phyloP scores from a whole-genome alignment of 1,284 basidiomycete species.

The Pisolithus thermaeus region DNA sequence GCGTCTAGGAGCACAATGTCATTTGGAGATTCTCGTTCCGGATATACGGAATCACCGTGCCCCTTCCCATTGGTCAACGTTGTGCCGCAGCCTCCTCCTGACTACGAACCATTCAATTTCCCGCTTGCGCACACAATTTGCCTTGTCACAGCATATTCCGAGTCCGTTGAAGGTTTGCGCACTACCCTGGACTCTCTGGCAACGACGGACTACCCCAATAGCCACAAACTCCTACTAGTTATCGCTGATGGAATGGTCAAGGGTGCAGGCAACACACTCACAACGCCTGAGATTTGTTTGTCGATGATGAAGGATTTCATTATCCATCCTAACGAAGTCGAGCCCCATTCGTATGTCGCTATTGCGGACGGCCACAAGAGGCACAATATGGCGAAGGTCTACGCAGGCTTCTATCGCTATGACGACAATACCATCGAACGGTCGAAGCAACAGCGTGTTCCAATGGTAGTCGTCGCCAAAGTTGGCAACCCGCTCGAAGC shows the following conservation, averaged over 20 bases:
- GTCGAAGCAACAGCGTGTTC: conserved; percentile 95
- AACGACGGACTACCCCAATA: conserved; percentile 98
- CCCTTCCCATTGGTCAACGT: conserved; percentile 92
- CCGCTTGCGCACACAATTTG: conserved; percentile 92
- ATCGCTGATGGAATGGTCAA: conserved; percentile 99
- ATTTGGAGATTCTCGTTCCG: conserved; percentile 44
- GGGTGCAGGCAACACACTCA: conserved; percentile 82
- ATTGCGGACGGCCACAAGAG: conserved; percentile 99
- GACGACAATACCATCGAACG: conserved; percentile 88
- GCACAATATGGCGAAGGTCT: conserved; percentile 99
- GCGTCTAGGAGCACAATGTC: conserved; percentile 83
- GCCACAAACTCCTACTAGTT: conserved; percentile 93
- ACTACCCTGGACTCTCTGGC: conserved; percentile 97
- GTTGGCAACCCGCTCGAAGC: conserved; percentile 88
- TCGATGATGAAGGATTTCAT: conserved; percentile 98
- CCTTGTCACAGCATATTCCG: conserved; percentile 97
- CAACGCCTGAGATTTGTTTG: conserved; percentile 93
- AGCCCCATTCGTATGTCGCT: conserved; percentile 94
- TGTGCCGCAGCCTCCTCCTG: conserved; percentile 86
- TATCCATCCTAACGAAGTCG: conserved; percentile 80
- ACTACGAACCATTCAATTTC: conserved; percentile 95
- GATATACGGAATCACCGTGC: conserved; percentile 64
- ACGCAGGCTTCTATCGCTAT: conserved; percentile 96
- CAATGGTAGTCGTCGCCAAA: conserved; percentile 93
- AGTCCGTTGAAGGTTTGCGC: conserved; percentile 92